phyloP scores from a whole-genome alignment of 768 basidiomycete species.

The Lactarius indigo region DNA sequence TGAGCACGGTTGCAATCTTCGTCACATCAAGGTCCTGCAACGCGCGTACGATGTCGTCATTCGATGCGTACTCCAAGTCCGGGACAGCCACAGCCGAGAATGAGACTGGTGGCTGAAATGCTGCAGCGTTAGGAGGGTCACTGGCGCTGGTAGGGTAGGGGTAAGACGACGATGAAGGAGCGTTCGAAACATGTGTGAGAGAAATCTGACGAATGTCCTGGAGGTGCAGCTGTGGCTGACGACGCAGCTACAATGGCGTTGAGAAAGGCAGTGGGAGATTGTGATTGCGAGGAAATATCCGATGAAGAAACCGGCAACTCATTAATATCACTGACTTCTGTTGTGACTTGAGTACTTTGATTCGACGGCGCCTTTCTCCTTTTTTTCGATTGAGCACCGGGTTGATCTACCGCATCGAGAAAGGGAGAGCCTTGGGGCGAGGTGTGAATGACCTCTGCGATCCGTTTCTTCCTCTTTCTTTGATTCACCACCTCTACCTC shows the following conservation, averaged over 20 bases:
- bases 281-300: constrained; percentile 1
- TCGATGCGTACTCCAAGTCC: constrained; percentile 48
- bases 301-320: constrained; percentile 14
- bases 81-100: constrained; percentile 27
- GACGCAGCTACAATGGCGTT: constrained; percentile 66
- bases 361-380: constrained; percentile 35
- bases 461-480: constrained; percentile 37
- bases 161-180: constrained; percentile 22
- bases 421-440: background rate
- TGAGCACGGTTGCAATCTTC: constrained; percentile 65
- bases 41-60: constrained; percentile 70
- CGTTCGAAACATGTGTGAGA: constrained; percentile 24
- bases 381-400: constrained; percentile 29
- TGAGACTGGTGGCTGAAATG: constrained; percentile 36
- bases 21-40: constrained; percentile 71
- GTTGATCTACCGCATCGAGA: background rate
- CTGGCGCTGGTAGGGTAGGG: constrained; percentile 5
- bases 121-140: constrained; percentile 1
- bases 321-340: constrained; percentile 1
- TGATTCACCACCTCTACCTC: constrained; percentile 23
- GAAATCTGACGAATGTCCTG: constrained; percentile 30
- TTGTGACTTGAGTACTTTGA: constrained; percentile 1
- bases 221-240: constrained; percentile 39
- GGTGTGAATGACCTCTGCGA: constrained; percentile 4
- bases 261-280: constrained; percentile 49